These are phyloP conservation scores for Kluyveromyces dobzhanskii DNA, from an alignment of 805 yeast species.

Conservation along the genomic window DNA sequence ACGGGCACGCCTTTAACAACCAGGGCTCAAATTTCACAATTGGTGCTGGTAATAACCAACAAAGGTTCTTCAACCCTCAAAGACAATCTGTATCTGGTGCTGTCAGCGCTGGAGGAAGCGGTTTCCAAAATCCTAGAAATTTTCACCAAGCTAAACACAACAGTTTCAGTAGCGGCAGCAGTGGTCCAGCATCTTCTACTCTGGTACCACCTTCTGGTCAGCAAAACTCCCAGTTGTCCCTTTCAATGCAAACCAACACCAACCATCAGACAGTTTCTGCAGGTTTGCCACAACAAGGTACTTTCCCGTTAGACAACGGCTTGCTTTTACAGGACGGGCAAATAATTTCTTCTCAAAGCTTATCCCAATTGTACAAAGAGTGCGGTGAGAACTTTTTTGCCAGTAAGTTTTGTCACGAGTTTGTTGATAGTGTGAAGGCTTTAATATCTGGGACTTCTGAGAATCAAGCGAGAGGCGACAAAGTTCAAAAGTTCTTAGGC, in stretches of 20 bases:
- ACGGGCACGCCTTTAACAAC: constrained; percentile 12
- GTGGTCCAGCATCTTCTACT: constrained; percentile 9
- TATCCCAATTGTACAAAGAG: constrained; percentile 39
- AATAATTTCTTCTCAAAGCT: constrained; percentile 51
- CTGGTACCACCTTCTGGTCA: constrained; percentile 13
- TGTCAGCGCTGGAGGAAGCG: constrained; percentile 1
- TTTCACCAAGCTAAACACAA: constrained; percentile 14
- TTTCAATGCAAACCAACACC: background rate
- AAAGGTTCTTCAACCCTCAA: constrained; percentile 5
- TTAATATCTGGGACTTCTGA: constrained; percentile 13
- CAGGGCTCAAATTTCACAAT: constrained; percentile 4
- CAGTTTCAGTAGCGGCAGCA: constrained; percentile 2
- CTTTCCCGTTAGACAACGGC: constrained; percentile 50
- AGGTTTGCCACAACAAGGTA: constrained; percentile 8
- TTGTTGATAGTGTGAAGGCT: constrained; percentile 31
- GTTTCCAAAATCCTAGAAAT: constrained; percentile 4
- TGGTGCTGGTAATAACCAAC: constrained; percentile 5
- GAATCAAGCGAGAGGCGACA: constrained; percentile 8
- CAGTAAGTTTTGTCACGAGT: constrained; percentile 31
- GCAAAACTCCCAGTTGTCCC: background rate
- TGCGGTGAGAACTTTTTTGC: constrained; percentile 50
- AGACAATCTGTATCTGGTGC: constrained; percentile 11
- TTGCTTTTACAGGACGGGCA: constrained; percentile 42
- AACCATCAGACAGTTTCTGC: background rate
- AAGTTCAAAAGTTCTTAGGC: constrained; percentile 26